Evolutionary conservation across 805 yeast species (phyloP).

Genomic region (Lipomyces yamadae): DNA sequence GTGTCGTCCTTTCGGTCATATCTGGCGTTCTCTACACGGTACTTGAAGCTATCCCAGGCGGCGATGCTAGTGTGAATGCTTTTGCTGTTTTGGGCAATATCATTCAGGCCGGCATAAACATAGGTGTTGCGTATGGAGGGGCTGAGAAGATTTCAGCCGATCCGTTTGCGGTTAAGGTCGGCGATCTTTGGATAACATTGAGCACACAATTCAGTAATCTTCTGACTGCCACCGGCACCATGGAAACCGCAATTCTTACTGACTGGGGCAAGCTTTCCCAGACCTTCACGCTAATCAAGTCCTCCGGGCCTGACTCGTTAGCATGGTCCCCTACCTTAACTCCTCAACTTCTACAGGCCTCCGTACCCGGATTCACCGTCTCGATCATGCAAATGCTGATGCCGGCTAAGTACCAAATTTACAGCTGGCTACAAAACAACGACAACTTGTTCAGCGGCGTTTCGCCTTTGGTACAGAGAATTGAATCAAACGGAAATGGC

Average conservation of each 20-base stretch:
- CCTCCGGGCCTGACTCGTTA: background rate
- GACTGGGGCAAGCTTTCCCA: constrained; percentile 1
- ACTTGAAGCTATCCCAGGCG: background rate
- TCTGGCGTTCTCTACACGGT: background rate
- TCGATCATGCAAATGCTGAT: background rate
- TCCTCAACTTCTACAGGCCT: background rate
- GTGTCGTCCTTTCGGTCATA: background rate
- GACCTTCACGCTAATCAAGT: background rate
- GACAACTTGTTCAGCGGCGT: too few species aligned
- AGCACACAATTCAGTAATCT: background rate
- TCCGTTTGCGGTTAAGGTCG: background rate
- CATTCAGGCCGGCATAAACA: background rate
- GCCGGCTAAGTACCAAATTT: too few species aligned
- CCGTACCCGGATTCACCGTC: background rate
- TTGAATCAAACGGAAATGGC: too few species aligned
- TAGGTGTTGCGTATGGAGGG: background rate
- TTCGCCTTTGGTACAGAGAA: too few species aligned
- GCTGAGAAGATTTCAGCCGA: background rate
- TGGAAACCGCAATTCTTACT: background rate
- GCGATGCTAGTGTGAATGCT: background rate
- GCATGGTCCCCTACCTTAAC: background rate
- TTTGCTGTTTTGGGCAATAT: background rate
- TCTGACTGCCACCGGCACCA: background rate
- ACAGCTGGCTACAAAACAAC: too few species aligned
- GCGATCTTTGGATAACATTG: background rate